Conservation (phyloP, 1,284 basidiomycete species). For the Meripilus lineatus region DNA sequence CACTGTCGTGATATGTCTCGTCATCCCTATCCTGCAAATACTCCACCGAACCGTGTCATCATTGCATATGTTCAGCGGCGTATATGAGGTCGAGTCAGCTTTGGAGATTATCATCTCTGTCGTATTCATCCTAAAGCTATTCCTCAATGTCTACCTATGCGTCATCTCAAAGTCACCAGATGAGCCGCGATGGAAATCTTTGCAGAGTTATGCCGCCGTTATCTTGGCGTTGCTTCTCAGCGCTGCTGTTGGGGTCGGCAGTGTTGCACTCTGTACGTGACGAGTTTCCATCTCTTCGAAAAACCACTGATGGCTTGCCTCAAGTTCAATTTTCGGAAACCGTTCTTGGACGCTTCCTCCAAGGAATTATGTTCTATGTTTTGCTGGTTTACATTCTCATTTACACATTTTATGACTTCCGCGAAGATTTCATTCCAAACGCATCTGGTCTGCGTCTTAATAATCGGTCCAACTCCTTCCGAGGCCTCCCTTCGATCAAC, state of each 20-base stretch:
- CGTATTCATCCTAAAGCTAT: conserved; percentile 58
- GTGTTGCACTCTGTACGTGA: conserved; percentile 56
- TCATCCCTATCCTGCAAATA: conserved; percentile 52
- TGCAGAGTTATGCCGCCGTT: conserved; percentile 47
- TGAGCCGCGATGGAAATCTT: conserved; percentile 37
- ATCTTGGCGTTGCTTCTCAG: conserved; percentile 50
- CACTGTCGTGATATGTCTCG: conserved; percentile 35
- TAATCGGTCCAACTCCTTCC: conserved; percentile 23
- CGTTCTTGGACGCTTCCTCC: conserved; percentile 63
- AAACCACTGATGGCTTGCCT: conserved; percentile 6
- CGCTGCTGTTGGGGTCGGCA: conserved; percentile 49
- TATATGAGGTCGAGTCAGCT: conserved; percentile 55
- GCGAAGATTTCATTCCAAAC: conserved; percentile 24
- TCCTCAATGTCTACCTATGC: conserved; percentile 49
- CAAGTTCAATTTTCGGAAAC: conserved; percentile 67
- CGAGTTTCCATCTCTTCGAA: conserved; percentile 2
- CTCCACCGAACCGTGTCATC: conserved; percentile 51
- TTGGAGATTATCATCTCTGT: conserved; percentile 54
- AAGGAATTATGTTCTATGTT: conserved; percentile 61
- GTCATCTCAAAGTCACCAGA: conserved; percentile 23
- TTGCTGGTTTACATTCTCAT: conserved; percentile 55
- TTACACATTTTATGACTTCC: conserved; percentile 36
- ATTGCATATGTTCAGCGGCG: conserved; percentile 38
- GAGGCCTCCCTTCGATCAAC: conserved; percentile 14
- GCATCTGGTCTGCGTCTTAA: conserved; percentile 10